These are phyloP conservation scores for Coprinopsis cinerea DNA, from an alignment of 768 basidiomycete species.

Conservation along the genomic window DNA sequence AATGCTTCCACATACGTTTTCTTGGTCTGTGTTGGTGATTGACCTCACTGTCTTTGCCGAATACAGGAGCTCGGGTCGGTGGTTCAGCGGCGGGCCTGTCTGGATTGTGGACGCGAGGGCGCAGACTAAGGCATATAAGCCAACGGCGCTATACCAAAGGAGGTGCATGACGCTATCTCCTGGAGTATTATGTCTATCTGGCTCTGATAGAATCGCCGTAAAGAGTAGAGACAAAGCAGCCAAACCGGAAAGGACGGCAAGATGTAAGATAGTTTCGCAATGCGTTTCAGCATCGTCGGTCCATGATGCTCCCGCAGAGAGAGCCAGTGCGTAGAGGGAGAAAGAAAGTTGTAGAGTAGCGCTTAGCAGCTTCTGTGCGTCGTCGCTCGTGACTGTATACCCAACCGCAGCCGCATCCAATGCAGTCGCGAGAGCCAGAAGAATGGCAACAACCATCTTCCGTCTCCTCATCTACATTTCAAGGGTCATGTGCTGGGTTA, in stretches of 20 bases:
- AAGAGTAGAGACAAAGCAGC: constrained; percentile 39
- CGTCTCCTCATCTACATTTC: constrained; percentile 46
- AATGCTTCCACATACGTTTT: constrained; percentile 69
- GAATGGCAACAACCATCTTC: constrained; percentile 45
- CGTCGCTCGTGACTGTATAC: constrained; percentile 37
- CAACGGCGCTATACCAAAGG: constrained; percentile 51
- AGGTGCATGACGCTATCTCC: constrained; percentile 17
- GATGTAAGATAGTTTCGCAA: constrained; percentile 51
- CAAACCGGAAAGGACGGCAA: constrained; percentile 50
- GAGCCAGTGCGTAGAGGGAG: constrained; percentile 51
- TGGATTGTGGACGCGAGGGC: constrained; percentile 46
- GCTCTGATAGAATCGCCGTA: constrained; percentile 53
- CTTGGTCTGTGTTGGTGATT: constrained; percentile 54
- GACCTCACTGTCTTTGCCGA: constrained; percentile 58
- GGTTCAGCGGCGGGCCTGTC: constrained; percentile 69
- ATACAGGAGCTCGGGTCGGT: constrained; percentile 66
- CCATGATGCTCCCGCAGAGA: constrained; percentile 50
- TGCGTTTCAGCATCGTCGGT: constrained; percentile 35
- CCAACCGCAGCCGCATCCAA: constrained; percentile 52
- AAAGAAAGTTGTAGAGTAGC: constrained; percentile 44
- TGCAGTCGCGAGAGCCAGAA: constrained; percentile 41
- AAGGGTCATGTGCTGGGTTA: not conserved
- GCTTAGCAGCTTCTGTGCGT: constrained; percentile 27
- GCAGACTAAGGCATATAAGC: constrained; percentile 41
- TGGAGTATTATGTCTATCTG: constrained; percentile 21